phyloP scores from a whole-genome alignment of 768 basidiomycete species.

The Leccinum boreale region DNA sequence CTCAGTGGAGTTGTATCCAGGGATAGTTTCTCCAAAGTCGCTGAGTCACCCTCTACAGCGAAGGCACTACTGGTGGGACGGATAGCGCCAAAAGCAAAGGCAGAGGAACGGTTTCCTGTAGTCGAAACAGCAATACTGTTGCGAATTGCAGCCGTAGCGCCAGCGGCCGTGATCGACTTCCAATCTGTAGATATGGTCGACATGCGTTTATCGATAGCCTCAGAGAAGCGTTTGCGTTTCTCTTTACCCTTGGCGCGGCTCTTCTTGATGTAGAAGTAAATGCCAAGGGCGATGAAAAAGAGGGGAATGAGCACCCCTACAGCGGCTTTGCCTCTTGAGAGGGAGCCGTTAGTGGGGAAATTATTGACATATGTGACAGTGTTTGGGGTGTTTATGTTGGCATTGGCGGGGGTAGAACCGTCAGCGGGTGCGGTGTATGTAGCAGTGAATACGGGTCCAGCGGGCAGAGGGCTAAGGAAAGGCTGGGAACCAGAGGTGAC shows the following conservation, averaged over 20 bases:
- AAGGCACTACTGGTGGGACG: slow-evolving; percentile 45
- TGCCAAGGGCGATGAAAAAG: slow-evolving; percentile 47
- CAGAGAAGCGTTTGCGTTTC: slow-evolving; percentile 58
- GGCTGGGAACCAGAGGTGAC: slow-evolving; percentile 46
- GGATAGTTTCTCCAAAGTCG: slow-evolving; percentile 35
- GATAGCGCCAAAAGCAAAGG: slow-evolving; percentile 58
- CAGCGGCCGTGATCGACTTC: slow-evolving; percentile 67
- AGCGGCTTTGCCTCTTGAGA: slow-evolving; percentile 57
- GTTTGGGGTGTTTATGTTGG: slow-evolving; percentile 36
- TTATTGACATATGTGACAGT: slow-evolving; percentile 40
- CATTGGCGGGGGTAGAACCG: slow-evolving; percentile 38
- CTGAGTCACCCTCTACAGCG: slow-evolving; percentile 41
- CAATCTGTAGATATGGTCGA: slow-evolving; percentile 76
- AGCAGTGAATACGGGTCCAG: slow-evolving; percentile 68
- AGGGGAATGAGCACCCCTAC: slow-evolving; percentile 63
- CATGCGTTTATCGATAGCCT: slow-evolving; percentile 79
- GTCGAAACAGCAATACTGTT: slow-evolving; percentile 53
- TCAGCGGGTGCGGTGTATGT: slow-evolving; percentile 48
- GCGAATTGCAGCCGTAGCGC: slow-evolving; percentile 72
- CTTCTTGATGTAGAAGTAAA: slow-evolving; percentile 50
- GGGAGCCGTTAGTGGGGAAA: slow-evolving; percentile 33
- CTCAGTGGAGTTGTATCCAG: slow-evolving; percentile 38
- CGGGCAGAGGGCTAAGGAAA: slow-evolving; percentile 52
- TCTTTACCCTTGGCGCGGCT: slow-evolving; percentile 48
- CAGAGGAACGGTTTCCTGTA: slow-evolving; percentile 38